Base-by-base conservation (phyloP, 2,329 filamentous ascomycete species). In the Fusarium redolens region DNA sequence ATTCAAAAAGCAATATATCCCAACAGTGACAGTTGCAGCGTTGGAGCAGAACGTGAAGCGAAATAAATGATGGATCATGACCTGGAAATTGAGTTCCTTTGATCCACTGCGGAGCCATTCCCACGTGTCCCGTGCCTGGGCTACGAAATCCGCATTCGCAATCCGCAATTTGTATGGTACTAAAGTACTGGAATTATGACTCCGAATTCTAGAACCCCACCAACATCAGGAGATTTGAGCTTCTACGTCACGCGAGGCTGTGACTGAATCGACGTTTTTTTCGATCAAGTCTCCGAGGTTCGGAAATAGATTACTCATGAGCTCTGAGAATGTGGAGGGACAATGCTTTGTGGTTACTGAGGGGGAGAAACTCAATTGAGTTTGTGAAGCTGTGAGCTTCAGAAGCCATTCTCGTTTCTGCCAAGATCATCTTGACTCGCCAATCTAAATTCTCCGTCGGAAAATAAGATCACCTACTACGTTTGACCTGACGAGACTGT, bases 211-310 rank as follows among this genome's bases (percentile, higher is more conserved):
- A 54, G 28, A 51, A 50, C 55, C 65, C 65, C 64, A 38, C 56
- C 28, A 62, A 50, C 22, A 68, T 68, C 65, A 68, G 48, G 33
- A 68, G 64, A 62, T 62, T 61, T 40, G 18, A 18, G 18, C 10
- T 30, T 44, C 30, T 33, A 50, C 31, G 47, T 68, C 65, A 68
- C 65, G 47, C 65, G 47, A 68, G 55, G 30, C 55, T 48, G 37
- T 37, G 20, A 38, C 51, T 15, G 18, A 61, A 28, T 30, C 17
- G n/a, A 8, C 13, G 25, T 18, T 44, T 40, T 37, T 28, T 13
- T 38, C 33, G 6, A 50, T 22, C 22, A 4, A 15, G 18, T 15
- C 41, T 52, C 62, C 45, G 63, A 44, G 10, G 2, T 35, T 43
- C 35, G 40, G 54, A 33, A 40, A 28, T 7, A 1, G 12, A 6